Percentiles rank a stretch among this genome's conserved stretches.
Conservation (phyloP, 78 protist genomes). For the Salpingoeca rosetta region DNA sequence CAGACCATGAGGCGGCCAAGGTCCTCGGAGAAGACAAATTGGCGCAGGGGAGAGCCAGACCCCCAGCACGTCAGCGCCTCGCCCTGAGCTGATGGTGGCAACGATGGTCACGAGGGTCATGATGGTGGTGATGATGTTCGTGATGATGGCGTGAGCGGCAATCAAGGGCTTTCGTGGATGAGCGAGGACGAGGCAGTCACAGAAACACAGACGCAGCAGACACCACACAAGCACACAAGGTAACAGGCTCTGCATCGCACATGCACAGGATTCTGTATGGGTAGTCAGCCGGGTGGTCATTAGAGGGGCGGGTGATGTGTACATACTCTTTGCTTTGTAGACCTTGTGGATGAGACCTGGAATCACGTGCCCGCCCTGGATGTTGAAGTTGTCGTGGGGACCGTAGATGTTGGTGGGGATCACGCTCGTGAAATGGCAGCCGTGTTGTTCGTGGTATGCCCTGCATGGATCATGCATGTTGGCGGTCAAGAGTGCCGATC, state of each 20-base stretch:
- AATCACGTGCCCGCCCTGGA: constrained; percentile 72
- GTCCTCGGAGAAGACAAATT: constrained; percentile 76
- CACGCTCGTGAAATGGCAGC: constrained; percentile 65
- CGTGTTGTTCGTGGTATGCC: constrained; percentile 61
- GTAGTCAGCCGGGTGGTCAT: no score
- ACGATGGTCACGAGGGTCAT: not conserved
- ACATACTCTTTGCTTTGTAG: constrained; percentile 51
- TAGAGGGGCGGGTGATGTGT: no score
- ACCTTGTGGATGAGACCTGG: constrained; percentile 86
- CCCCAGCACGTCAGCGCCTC: constrained; percentile 63
- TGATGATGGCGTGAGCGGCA: no score
- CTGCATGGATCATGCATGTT: no score
- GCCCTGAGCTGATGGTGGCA: constrained; percentile 31
- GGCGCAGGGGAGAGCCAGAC: constrained; percentile 80
- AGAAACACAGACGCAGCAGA: no score
- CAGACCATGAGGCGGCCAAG: constrained; percentile 65
- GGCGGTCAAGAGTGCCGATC: no score
- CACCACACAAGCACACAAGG: no score
- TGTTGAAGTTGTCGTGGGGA: constrained; percentile 72
- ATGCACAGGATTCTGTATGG: no score
- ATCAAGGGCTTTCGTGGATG: no score
- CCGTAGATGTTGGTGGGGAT: constrained; percentile 88
- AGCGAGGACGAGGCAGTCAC: no score
- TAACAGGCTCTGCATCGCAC: no score
- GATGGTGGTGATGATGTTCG: no score